These are phyloP conservation scores for Vaccinium vitisidaea DNA, from an alignment of 148 eudicot species.

Conservation along the genomic window DNA sequence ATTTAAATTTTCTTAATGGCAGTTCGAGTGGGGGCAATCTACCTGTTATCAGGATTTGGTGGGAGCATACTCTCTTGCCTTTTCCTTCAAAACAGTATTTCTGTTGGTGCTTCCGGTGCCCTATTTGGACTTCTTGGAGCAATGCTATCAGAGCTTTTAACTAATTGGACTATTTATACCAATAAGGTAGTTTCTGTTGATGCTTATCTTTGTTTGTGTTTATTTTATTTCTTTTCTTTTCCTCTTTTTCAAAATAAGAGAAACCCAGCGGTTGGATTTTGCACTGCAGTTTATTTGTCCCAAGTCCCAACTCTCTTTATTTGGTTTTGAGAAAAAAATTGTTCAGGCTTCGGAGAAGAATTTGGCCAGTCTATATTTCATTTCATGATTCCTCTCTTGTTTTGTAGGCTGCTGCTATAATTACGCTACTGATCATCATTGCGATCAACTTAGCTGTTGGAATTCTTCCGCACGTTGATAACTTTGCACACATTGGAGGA, in stretches of 20 bases:
- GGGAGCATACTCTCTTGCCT: conserved; percentile 77
- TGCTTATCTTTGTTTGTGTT: neutral
- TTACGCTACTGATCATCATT: conserved; percentile 69
- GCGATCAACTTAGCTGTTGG: conserved; percentile 75
- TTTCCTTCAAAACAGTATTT: conserved; percentile 57
- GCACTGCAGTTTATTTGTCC: neutral
- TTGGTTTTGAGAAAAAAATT: neutral
- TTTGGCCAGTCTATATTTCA: neutral
- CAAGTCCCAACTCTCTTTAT: neutral
- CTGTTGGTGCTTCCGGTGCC: conserved; percentile 97
- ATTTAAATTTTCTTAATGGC: conserved; percentile 20
- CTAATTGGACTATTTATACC: conserved; percentile 86
- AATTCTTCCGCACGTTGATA: conserved; percentile 87
- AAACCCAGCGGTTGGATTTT: neutral
- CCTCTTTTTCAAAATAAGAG: neutral
- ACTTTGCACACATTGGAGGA: conserved; percentile 91
- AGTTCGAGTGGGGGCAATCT: conserved; percentile 77
- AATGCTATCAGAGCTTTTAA: conserved; percentile 81
- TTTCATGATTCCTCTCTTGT: conserved; percentile 14
- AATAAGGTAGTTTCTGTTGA: conserved; percentile 55
- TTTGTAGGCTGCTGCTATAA: conserved; percentile 70
- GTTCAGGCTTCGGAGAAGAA: neutral
- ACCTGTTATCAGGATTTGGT: conserved; percentile 73
- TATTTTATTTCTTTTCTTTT: neutral
- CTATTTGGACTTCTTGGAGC: conserved; percentile 95